Base-by-base conservation (phyloP, 2,329 filamentous ascomycete genomes). In the Xylaria sp. region DNA sequence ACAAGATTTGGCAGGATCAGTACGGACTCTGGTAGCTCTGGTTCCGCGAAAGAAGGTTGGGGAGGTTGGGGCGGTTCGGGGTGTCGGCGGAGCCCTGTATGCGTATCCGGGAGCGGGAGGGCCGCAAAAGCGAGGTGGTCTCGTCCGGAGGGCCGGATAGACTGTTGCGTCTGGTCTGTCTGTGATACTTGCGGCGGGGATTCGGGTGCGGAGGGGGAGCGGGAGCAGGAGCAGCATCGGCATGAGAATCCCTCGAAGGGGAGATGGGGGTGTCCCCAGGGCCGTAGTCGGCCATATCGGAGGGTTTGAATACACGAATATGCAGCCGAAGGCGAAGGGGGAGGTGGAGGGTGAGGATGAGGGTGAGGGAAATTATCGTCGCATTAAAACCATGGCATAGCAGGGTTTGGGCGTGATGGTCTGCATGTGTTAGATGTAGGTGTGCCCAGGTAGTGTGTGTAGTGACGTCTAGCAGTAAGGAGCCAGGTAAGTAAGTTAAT, bases 11-110 rank as follows among this genome's bases (percentile, higher is more conserved):
- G 13, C 35, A 23, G 21, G 18, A 50, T 61, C 54, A 29, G 21
- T 48, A 75, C 79, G 50, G 78, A 83, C 84, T 83, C 40, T 78
- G 75, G 72, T 81, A 83, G 74, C 83, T 86, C 23, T 85, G 83
- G 27, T 84, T 83, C 63, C 79, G 78, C 23, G 79, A 77, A 55
- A 80, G 66, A 59, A 71, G 68, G 16, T 66, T 66, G 63, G 18
- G 78, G 72, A 50, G n/a, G n/a, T n/a, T n/a, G n/a, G n/a, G n/a
- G n/a, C 72, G 72, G 16, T 66, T 63, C 13, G 77, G 71, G 50
- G 75, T 72, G 48, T 72, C 70, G 62, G 68, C 42, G 51, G 75
- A 77, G 44, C 77, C 79, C 10, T 81, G 79, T 47, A 82, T 82
- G 70, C 84, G 82, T 42, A 84, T 78, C 13, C 78, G 82, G 27